Evolutionary conservation across 768 basidiomycete species (phyloP), one percentile per base, ranked within the genome.

Genomic region (Chalciporus pseudorubinellus): DNA sequence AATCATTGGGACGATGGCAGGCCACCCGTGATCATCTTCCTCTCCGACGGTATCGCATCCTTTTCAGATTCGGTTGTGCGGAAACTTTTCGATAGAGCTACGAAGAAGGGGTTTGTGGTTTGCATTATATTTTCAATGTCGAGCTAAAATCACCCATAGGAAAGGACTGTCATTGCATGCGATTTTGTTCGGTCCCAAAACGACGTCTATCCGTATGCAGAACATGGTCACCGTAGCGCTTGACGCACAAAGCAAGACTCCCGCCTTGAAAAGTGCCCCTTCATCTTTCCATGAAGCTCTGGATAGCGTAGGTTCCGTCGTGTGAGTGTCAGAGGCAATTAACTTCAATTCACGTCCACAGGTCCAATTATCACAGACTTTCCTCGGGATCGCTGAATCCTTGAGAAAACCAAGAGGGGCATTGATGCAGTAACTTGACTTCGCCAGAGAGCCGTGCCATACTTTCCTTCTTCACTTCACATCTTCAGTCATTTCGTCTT

Each of bases 161-260:
- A 77, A 74, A 67, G 73, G 78, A 14, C 68, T 84, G 4, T 81
- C 82, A 2, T 76, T 84, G 51, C 83, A 84, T 16, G 67, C 82
- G 0, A 78, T 84, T 28, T 69, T 77, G 2, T 84, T 84, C 38
- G 83, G 81, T 6, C 67, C 70, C 2, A 55, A 63, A n/a, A 6
- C 0, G 29, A 61, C 49, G 2, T 53, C 52, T 45, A 19, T 33
- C 3, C 51, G 61, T 13, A 67, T 84, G 46, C 59, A 70, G 14
- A 62, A 66, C 4, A 84, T 84, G 82, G 63, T 76, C 3, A 53
- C 70, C 5, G 69, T 81, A 8, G 83, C 83, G 1, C 59, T 59
- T 16, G 74, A 78, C 41, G 72, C 74, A 3, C 77, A 81, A 54
- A 73, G 56, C 28, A 65, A 56, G 29, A 70, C 71, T 0, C 60